Conservation (phyloP, 805 yeast genomes). For the Wickerhamomyces hampshirensis region DNA sequence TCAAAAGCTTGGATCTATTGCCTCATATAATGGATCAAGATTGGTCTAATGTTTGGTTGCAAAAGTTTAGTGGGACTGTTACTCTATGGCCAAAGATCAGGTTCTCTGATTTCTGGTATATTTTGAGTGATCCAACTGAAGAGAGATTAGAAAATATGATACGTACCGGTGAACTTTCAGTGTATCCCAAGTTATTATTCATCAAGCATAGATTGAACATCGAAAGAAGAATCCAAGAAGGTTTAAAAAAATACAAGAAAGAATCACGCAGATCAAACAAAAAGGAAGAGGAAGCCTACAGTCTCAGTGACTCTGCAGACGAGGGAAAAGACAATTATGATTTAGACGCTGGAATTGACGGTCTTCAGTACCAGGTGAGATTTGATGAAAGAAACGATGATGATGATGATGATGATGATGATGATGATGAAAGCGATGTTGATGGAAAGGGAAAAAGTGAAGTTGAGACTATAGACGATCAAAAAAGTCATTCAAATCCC, state of each 20-base stretch:
- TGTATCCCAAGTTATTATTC: conserved; percentile 63
- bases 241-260: conserved; percentile 31
- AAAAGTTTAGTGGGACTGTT: conserved; percentile 67
- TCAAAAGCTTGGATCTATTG: conserved; percentile 58
- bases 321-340: conserved; percentile 2
- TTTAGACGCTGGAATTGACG: conserved; percentile 4
- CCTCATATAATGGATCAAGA: conserved; percentile 71
- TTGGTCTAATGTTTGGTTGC: conserved; percentile 76
- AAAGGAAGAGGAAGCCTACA: neutral
- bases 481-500: neutral
- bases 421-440: conserved; percentile 9
- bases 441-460: neutral
- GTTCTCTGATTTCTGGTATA: conserved; percentile 54
- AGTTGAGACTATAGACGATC: neutral
- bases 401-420: conserved; percentile 6
- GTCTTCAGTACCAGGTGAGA: conserved; percentile 13
- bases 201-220: conserved; percentile 58
- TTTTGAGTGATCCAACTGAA: conserved; percentile 64
- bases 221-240: conserved; percentile 59
- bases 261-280: neutral
- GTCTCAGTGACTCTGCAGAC: conserved; percentile 10
- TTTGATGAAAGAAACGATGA: conserved; percentile 11
- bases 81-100: conserved; percentile 71
- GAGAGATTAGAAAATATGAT: conserved; percentile 52
- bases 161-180: conserved; percentile 55